Base-by-base conservation (phyloP, 805 yeast genomes). In the Candida maesae region DNA sequence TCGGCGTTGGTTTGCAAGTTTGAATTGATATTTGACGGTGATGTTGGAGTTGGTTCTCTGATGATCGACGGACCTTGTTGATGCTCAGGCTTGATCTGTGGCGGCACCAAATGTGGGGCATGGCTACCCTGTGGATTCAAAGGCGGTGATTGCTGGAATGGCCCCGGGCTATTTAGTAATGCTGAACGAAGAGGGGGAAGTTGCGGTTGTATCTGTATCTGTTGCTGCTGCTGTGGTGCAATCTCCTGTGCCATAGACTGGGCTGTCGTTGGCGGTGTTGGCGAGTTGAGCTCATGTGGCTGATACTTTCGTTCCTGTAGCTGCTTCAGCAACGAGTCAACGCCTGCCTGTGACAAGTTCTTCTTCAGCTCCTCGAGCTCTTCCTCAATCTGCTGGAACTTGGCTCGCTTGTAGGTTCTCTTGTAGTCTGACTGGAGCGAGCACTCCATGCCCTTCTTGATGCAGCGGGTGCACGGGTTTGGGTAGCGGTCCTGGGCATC, bases 351-450 rank as follows among this genome's bases (percentile, higher is more conserved):
- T 15, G 64, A 58, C 40, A 84, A 61, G 24, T 77, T 71, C 55
- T 74, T 72, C 52, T 84, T 75, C 38, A 87, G 64, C 51, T 81
- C 89, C 43, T 76, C 75, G 47, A 84, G 78, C 59, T 90, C 95
- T 50, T 73, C 76, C 57, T 90, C 98, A 39, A 91, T 69, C 50
- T 80, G 84, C n/a, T 84, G 88, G 33, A 84, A 76, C 44, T 86
- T 71, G 13, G 91, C 95, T 33, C 98, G 70, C 58, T 91, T 93
- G 49, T 84, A 85, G 0, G 96, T 89, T 52, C 99, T 71, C 60
- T 90, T 88, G 61, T 85, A 91, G 52, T 81, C 93, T 13, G 84
- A 73, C 53, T 87, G 80, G 35, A 93, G 63, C 19, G 81, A 75
- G 59, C 99, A 91, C 14, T 68, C 68, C 3, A 84, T 67, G 7